These are phyloP conservation scores for Neonectria sp. DNA, from an alignment of 2,329 filamentous ascomycete species.

Conservation along the genomic window DNA sequence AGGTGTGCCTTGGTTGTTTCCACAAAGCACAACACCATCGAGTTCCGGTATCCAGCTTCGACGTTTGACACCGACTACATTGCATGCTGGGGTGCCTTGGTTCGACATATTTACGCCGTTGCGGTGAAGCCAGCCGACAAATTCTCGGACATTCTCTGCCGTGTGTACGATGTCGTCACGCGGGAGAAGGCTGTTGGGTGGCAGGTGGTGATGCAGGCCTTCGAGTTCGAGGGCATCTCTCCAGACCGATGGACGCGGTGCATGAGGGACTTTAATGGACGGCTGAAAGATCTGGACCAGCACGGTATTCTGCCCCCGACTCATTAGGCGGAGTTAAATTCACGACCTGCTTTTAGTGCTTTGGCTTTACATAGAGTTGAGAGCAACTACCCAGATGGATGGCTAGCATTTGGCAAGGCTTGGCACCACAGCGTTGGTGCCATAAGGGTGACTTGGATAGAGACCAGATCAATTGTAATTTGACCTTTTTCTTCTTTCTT, in stretches of 20 bases:
- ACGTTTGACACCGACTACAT: conserved; percentile 46
- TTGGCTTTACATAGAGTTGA: neutral
- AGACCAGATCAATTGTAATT: neutral
- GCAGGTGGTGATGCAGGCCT: conserved; percentile 36
- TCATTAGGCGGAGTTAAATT: neutral
- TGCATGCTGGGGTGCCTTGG: conserved; percentile 43
- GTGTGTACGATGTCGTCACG: conserved; percentile 45
- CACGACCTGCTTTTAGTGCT: too few species aligned
- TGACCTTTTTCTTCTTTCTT: neutral
- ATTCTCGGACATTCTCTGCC: conserved; percentile 37
- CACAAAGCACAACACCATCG: conserved; percentile 41
- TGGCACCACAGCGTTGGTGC: neutral
- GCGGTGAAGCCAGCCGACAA: conserved; percentile 32
- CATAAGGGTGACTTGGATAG: neutral
- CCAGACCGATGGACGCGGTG: conserved; percentile 32
- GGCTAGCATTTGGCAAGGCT: neutral
- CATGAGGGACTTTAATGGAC: conserved; percentile 31
- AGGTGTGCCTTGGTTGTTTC: conserved; percentile 46
- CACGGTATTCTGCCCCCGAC: conserved; percentile 35
- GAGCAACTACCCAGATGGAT: neutral
- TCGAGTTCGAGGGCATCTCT: conserved; percentile 33
- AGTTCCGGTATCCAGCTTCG: conserved; percentile 50
- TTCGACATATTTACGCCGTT: conserved; percentile 42
- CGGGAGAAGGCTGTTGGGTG: conserved; percentile 36
- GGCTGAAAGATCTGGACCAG: conserved; percentile 40